Evolutionary conservation across 305 asterid genomes (phyloP).

Genomic region (Rubia occidens): DNA sequence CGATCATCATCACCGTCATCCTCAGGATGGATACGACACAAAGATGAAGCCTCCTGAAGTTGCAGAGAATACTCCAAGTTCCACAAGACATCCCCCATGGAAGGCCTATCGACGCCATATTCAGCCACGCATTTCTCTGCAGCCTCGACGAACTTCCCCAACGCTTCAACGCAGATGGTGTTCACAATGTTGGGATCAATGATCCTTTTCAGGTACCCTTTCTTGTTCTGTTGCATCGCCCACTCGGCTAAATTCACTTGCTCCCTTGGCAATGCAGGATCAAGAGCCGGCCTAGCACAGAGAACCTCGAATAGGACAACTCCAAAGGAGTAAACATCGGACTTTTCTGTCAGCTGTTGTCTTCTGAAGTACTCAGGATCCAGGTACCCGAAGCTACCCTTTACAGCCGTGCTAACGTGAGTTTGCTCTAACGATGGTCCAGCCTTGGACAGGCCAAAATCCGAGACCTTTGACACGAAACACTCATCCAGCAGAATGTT

Average conservation of each 20-base stretch:
- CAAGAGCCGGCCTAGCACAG: constrained; percentile 84
- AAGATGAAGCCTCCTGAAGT: constrained; percentile 43
- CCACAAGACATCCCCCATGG: constrained; percentile 93
- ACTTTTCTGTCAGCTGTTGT: constrained; percentile 78
- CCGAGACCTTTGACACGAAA: constrained; percentile 65
- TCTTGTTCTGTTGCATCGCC: constrained; percentile 66
- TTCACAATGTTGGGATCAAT: constrained; percentile 43
- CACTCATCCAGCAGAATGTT: constrained; percentile 72
- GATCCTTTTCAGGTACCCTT: constrained; percentile 39
- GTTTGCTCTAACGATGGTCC: constrained; percentile 84
- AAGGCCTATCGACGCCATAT: constrained; percentile 76
- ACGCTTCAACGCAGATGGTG: constrained; percentile 36
- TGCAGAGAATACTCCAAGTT: constrained; percentile 70
- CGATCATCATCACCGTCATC: constrained; percentile 2
- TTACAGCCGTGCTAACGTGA: constrained; percentile 89
- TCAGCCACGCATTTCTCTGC: constrained; percentile 87
- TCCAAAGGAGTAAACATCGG: constrained; percentile 83
- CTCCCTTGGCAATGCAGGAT: constrained; percentile 72
- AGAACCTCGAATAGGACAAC: constrained; percentile 81
- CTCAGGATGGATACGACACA: background rate
- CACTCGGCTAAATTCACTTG: constrained; percentile 83
- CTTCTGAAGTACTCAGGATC: constrained; percentile 94
- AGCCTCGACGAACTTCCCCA: constrained; percentile 63
- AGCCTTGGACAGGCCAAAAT: constrained; percentile 74
- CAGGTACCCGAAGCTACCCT: constrained; percentile 88